Base-by-base conservation (phyloP, 164 flowering plant genomes). In the Umbilicus rupestris region DNA sequence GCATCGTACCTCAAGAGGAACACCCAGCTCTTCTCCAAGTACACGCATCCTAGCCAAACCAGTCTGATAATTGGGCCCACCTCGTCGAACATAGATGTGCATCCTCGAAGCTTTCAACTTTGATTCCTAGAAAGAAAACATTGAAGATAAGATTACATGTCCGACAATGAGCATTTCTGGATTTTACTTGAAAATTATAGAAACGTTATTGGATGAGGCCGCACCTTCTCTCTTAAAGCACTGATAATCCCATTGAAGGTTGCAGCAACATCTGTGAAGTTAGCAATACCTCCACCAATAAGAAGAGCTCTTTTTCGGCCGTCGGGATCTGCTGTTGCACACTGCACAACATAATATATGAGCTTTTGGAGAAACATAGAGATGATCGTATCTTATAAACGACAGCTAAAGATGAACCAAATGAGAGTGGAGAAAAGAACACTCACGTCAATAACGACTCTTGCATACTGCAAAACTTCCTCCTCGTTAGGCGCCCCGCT, bases 401-500 rank as follows among this genome's bases (percentile, higher is more conserved):
- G 57, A 42, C 30, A 59, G 45, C 14, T 11, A 14, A 22, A 19
- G 31, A 66, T 35, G 30, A n/a, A 1, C 45, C 0, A 39, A 44
- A 7, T 1, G 1, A 50, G 7, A 6, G 57, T 29, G 24, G 7
- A 44, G 24, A 11, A 19, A 30, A 6, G 33, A 63, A n/a, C n/a
- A 28, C 93, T 81, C 75, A 92, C 97, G 77, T 92, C 96, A 78
- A 87, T 74, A 55, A 89, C 96, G 20, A 92, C 97, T 76, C 94
- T 77, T 7, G 97, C 96, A 77, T 92, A 92, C 47, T 92, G 94
- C 79, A 92, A 76, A 28, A 91, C 97, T 78, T 91, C 97, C 64
- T 89, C 97, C 70, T 91, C 96, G 75, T 89, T 91, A 31, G 96
- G 97, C 64, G 96, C 96, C 63, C 97, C 97, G 76, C 97, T 89